Evolutionary conservation across 257 asterid species (phyloP).

Genomic region (Osmanthus fragrans): DNA sequence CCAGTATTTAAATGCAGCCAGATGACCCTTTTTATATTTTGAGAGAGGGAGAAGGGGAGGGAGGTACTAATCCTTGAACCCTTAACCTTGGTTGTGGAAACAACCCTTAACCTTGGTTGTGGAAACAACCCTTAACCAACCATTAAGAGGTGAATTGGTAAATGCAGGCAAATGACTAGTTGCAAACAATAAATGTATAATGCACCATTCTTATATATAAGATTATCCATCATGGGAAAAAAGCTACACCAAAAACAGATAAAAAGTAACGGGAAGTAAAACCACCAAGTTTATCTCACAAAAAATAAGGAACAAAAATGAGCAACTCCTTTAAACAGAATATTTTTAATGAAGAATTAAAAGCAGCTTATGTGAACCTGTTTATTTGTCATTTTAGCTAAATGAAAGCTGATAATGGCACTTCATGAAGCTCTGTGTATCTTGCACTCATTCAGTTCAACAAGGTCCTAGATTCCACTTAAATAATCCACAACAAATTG

Average conservation of each 20-base stretch:
- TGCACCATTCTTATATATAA: not conserved
- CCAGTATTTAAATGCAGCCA: not conserved
- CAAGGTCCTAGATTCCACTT: not conserved
- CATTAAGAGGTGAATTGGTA: not conserved
- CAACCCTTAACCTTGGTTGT: no score
- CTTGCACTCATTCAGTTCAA: slow-evolving; percentile 10
- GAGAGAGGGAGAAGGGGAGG: no score
- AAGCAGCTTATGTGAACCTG: slow-evolving; percentile 24
- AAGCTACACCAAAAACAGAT: not conserved
- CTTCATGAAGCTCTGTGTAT: slow-evolving; percentile 23
- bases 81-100: no score
- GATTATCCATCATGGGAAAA: not conserved
- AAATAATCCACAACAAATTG: slow-evolving; percentile 5
- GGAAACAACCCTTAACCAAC: no score
- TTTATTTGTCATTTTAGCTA: slow-evolving; percentile 29
- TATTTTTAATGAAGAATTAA: not conserved
- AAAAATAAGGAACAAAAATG: not conserved
- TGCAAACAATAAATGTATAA: not conserved
- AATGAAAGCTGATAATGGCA: slow-evolving; percentile 8
- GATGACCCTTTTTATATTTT: not conserved
- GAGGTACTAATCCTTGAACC: no score
- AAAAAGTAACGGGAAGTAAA: not conserved
- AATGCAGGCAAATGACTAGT: not conserved
- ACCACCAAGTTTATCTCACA: not conserved
- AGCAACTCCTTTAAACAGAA: not conserved